Base-by-base conservation (phyloP, 2,329 filamentous ascomycete genomes). In the Botryosphaeria dothidea region DNA sequence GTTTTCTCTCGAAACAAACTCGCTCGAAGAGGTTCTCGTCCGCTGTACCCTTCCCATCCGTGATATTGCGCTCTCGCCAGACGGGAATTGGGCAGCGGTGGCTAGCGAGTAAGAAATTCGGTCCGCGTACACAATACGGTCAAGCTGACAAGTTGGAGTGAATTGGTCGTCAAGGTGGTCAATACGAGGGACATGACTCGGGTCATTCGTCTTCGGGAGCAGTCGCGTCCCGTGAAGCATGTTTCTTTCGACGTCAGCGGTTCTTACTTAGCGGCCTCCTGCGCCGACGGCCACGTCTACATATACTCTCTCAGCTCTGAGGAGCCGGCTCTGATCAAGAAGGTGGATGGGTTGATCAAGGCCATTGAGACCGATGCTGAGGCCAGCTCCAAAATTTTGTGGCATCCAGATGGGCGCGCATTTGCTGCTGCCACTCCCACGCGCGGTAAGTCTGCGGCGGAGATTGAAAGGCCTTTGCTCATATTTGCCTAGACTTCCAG, bases 341-440 rank as follows among this genome's bases (percentile, higher is more conserved):
- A 92, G 75, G 83, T 99, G 8, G 93, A 97, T 71, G 93, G 93
- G 1, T 81, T 97, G 69, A 95, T 98, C 70, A 90, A 88, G 67
- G 85, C 86, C 19, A 77, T 94, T 3, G 93, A 97, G 65, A 85
- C 88, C 1, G 92, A 95, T 49, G 85, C 89, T 1, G 91, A 96
- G 67, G 84, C 87, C 5, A 93, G 89, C 68, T 90, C 92, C 3
- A 86, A 85, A 72, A 88, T 90, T 5, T 86, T 88, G 0, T 99
- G 95, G 95, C 95, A 98, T 79, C 96, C 96, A 0, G 94, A 98
- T 74, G 94, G 95, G 21, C 87, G 92, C 69, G 92, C 93, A 3
- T 96, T 99, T 77, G 93, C 92, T 1, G 89, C 91, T 21, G 88
- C 92, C 0, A 97, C 93, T 21, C 86, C 90, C 0, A 92, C 90